Percentiles rank a stretch among this genome's conserved stretches.
phyloP scores from a whole-genome alignment of 1,139 yeast species.

The Taphrina wiesneri region DNA sequence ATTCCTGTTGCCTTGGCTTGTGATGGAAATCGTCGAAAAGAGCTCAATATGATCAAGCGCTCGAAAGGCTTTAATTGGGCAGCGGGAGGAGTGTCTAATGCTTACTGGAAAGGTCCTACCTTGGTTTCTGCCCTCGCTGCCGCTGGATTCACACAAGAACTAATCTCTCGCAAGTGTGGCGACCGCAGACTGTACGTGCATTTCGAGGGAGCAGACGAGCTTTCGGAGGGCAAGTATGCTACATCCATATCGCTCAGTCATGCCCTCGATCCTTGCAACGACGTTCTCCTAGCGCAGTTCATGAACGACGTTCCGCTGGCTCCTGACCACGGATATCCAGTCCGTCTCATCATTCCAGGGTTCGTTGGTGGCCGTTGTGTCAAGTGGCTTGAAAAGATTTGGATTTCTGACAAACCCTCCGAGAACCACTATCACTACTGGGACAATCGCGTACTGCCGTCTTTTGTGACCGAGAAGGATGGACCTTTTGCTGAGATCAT shows the following conservation, averaged over 20 bases:
- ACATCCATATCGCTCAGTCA: constrained; percentile 42
- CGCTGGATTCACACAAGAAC: constrained; percentile 42
- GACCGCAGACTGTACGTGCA: constrained; percentile 40
- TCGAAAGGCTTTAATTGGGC: constrained; percentile 48
- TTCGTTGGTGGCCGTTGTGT: constrained; percentile 48
- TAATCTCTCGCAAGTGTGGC: constrained; percentile 39
- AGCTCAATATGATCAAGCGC: constrained; percentile 46
- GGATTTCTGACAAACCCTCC: constrained; percentile 44
- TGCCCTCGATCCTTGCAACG: constrained; percentile 45
- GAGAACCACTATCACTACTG: constrained; percentile 46
- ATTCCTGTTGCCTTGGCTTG: constrained; percentile 46
- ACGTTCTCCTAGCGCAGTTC: constrained; percentile 45
- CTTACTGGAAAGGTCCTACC: constrained; percentile 45
- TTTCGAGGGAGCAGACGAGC: constrained; percentile 46
- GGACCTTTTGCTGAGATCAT: constrained; percentile 8
- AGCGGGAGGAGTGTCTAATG: constrained; percentile 45
- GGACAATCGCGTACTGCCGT: constrained; percentile 46
- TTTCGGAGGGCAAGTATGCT: constrained; percentile 43
- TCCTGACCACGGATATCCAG: constrained; percentile 44
- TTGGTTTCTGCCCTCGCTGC: constrained; percentile 43
- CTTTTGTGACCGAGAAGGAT: constrained; percentile 42
- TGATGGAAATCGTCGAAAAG: constrained; percentile 47
- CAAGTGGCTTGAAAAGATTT: constrained; percentile 45
- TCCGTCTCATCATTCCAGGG: constrained; percentile 47
- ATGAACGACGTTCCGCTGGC: constrained; percentile 44